Evolutionary conservation across 495 filamentous ascomycete genomes (phyloP).

Genomic region (Xylaria bambusicola): DNA sequence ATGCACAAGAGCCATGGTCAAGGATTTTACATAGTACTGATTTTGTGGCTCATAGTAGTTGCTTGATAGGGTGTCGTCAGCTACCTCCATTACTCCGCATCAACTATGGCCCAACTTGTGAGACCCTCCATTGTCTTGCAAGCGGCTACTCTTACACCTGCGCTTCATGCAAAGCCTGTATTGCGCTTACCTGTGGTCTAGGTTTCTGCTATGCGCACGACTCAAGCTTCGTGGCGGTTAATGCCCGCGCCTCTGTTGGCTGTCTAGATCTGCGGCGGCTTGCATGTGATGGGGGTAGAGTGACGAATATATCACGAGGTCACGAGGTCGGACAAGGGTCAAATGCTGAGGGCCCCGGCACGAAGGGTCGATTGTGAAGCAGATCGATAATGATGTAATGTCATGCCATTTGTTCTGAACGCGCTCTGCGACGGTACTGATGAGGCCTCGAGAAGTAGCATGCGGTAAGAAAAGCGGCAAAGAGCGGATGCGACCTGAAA

Average conservation of each 20-base stretch:
- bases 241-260: slow-evolving; percentile 5
- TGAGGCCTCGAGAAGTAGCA: not conserved
- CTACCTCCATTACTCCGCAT: not conserved
- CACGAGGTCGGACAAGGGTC: not conserved
- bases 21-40: no score
- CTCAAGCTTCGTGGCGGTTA: slow-evolving; percentile 4
- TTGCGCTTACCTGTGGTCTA: not conserved
- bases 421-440: not conserved
- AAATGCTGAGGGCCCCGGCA: slow-evolving; percentile 1
- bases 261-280: not conserved
- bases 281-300: slow-evolving; percentile 13
- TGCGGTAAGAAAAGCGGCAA: slow-evolving; percentile 12
- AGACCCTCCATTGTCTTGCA: slow-evolving; percentile 4
- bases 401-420: no score
- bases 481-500: slow-evolving; percentile 16
- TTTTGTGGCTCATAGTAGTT: no score
- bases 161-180: not conserved
- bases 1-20: no score
- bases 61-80: not conserved
- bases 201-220: not conserved
- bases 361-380: not conserved
- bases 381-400: slow-evolving; percentile 2
- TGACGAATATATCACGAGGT: slow-evolving; percentile 8
- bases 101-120: no score
- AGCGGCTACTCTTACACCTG: slow-evolving; percentile 15